These are phyloP conservation scores for Amphirosellinia nigrospora DNA, from an alignment of 495 filamentous ascomycete genomes.

Conservation along the genomic window DNA sequence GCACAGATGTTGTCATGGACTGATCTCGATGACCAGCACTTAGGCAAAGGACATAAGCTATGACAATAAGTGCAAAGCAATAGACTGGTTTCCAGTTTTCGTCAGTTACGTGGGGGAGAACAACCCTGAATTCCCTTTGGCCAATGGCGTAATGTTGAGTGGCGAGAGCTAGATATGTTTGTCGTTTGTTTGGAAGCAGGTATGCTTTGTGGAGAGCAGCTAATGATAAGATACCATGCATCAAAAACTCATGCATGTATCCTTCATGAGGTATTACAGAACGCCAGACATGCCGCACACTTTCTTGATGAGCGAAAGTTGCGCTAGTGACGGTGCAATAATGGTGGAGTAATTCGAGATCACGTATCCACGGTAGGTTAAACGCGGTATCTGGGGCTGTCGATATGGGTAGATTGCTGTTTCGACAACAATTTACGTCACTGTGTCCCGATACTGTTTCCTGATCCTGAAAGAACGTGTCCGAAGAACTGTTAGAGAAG, in stretches of 20 bases:
- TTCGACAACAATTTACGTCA: not conserved
- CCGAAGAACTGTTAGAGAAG: not conserved
- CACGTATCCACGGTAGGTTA: constrained; percentile 9
- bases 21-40: not conserved
- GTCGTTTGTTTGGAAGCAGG: not conserved
- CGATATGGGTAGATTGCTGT: not conserved
- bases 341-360: constrained; percentile 35
- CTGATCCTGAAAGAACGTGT: not conserved
- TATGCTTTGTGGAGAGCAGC: constrained; percentile 49
- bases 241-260: constrained; percentile 53
- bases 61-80: not conserved
- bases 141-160: not conserved
- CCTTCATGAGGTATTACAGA: constrained; percentile 52
- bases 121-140: not conserved
- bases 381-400: not conserved
- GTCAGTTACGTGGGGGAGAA: not conserved
- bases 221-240: constrained; percentile 56
- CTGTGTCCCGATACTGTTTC: not conserved
- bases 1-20: not conserved
- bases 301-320: constrained; percentile 28
- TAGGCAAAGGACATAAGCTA: constrained; percentile 1
- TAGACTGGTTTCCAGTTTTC: not conserved
- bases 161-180: not conserved
- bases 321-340: constrained; percentile 34
- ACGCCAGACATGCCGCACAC: constrained; percentile 33